phyloP scores from a whole-genome alignment of 148 eudicot species.

The Fagopyrum tataricum region DNA sequence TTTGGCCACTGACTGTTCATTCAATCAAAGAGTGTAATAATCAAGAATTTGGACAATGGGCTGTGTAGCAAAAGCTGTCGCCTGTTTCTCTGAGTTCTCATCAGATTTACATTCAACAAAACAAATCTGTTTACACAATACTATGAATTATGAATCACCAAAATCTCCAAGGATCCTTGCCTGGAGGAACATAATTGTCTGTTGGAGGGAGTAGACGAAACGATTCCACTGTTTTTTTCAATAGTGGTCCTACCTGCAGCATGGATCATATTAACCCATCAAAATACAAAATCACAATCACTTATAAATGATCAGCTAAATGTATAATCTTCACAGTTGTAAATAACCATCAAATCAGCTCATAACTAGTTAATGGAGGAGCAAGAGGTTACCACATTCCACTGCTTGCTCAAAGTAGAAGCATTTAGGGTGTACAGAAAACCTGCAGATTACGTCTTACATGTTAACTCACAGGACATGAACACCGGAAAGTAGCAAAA shows the following conservation, averaged over 20 bases:
- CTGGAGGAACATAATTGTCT: constrained; percentile 64
- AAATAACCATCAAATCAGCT: neutral
- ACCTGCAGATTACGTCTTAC: constrained; percentile 39
- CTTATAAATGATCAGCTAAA: neutral
- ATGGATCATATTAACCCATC: neutral
- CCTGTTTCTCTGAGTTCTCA: neutral
- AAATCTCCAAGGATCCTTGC: constrained; percentile 88
- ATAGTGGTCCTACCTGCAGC: constrained; percentile 74
- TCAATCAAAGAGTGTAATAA: too few relatives aligned
- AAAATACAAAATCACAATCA: neutral
- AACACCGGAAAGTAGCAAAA: neutral
- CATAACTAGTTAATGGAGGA: neutral
- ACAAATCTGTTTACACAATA: neutral
- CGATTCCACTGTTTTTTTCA: constrained; percentile 58
- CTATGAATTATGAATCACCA: constrained; percentile 44
- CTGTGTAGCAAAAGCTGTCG: neutral
- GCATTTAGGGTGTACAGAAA: constrained; percentile 81
- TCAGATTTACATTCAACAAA: constrained; percentile 1
- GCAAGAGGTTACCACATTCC: constrained; percentile 50
- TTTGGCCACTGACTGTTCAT: neutral
- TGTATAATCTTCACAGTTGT: neutral
- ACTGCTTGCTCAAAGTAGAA: constrained; percentile 85
- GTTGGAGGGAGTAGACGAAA: constrained; percentile 80
- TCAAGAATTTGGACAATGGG: neutral
- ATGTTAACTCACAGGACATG: constrained; percentile 8